Conservation (phyloP, 192 early-diverging fungal species). For the Mortierella alpina region DNA sequence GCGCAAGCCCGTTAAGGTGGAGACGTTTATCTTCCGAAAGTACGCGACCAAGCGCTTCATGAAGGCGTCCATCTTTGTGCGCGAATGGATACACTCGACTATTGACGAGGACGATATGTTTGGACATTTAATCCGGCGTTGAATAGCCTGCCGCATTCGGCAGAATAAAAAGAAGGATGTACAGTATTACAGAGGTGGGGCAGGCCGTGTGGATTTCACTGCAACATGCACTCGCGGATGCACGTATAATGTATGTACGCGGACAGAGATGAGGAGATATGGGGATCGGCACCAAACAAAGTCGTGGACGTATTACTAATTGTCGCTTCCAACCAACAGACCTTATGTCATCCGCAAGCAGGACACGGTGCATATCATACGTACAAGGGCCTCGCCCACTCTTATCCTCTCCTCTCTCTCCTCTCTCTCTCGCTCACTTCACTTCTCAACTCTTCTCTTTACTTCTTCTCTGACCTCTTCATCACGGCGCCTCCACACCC, state of each 20-base stretch:
- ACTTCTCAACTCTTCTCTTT: not conserved
- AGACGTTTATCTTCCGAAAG: slow-evolving; percentile 83
- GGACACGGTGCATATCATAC: not conserved
- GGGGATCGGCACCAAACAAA: too few species aligned
- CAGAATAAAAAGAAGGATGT: too few species aligned
- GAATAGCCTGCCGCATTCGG: not conserved
- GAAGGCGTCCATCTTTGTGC: slow-evolving; percentile 84
- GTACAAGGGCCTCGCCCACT: not conserved
- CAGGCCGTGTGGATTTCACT: too few species aligned
- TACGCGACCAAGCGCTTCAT: slow-evolving; percentile 84
- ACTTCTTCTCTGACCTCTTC: not conserved
- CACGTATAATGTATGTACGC: too few species aligned
- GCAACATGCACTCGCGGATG: too few species aligned
- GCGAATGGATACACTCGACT: slow-evolving; percentile 76
- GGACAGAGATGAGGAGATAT: too few species aligned
- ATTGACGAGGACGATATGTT: not conserved
- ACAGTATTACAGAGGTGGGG: too few species aligned
- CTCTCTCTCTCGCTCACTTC: not conserved
- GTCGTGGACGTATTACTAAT: too few species aligned
- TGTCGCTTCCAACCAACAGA: too few species aligned
- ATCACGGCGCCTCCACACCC: not conserved
- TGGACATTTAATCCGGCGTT: not conserved
- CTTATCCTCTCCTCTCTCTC: not conserved
- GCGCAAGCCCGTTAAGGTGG: slow-evolving; percentile 58
- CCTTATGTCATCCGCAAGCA: not conserved